Percentiles rank a stretch among this genome's conserved stretches.
Conservation (phyloP, 164 flowering plant genomes). For the Taxillus chinensis region DNA sequence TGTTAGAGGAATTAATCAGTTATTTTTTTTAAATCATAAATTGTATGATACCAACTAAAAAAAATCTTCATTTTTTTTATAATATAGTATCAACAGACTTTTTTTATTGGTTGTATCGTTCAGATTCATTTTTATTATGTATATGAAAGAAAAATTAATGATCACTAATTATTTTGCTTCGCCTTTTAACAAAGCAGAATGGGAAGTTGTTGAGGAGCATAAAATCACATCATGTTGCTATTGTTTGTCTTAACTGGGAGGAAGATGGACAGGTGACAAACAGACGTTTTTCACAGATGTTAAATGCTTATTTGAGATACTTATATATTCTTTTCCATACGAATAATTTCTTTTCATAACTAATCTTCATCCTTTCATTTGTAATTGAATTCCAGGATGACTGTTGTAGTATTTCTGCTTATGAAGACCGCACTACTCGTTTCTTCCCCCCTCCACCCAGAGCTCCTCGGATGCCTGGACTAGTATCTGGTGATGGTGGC, state of each 20-base stretch:
- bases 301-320: background rate
- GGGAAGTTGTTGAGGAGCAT: constrained; percentile 76
- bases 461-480: constrained; percentile 73
- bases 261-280: constrained; percentile 39
- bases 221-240: constrained; percentile 65
- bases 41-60: too few species aligned
- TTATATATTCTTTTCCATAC: background rate
- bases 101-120: too few species aligned
- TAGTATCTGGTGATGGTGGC: constrained; percentile 70
- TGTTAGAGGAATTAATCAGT: too few species aligned
- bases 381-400: constrained; percentile 36
- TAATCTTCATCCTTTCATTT: constrained; percentile 1
- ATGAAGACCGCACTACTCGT: constrained; percentile 82
- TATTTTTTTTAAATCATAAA: too few species aligned
- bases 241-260: constrained; percentile 87
- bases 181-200: constrained; percentile 35
- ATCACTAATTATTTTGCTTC: background rate
- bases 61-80: too few species aligned
- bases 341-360: background rate
- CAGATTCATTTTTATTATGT: background rate
- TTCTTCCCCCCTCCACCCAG: constrained; percentile 95
- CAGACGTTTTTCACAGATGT: background rate
- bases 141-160: background rate
- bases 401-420: constrained; percentile 24
- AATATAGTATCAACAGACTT: too few species aligned